phyloP scores from a whole-genome alignment of 2,329 filamentous ascomycete species.

The Decorospora gaudefroyi region DNA sequence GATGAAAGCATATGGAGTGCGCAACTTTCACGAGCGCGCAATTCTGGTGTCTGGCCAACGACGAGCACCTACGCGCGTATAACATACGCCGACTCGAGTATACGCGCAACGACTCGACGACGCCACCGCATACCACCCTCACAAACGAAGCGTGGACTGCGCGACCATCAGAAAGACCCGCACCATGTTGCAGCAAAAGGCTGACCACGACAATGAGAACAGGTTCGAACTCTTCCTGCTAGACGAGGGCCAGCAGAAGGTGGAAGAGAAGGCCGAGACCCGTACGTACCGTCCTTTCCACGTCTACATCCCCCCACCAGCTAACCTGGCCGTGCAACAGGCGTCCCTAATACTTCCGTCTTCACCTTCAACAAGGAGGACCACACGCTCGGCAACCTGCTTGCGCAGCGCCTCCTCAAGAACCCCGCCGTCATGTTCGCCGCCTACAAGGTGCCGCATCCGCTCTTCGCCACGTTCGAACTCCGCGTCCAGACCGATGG shows the following conservation, averaged over 20 bases:
- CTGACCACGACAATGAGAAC: constrained; percentile 27
- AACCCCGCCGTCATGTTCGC: constrained; percentile 85
- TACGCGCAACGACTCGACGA: neutral
- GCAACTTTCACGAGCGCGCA: neutral
- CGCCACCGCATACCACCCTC: neutral
- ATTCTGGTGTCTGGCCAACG: neutral
- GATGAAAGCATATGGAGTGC: constrained; percentile 1
- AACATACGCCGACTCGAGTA: constrained; percentile 1
- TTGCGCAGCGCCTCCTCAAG: constrained; percentile 82
- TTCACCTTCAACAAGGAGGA: constrained; percentile 97
- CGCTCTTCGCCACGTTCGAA: constrained; percentile 58
- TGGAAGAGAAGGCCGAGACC: constrained; percentile 84
- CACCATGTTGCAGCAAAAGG: constrained; percentile 11
- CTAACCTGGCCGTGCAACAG: constrained; percentile 52
- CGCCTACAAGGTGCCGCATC: constrained; percentile 74
- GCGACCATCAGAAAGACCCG: constrained; percentile 13
- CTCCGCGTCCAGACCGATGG: constrained; percentile 93
- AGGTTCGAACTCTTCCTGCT: constrained; percentile 96
- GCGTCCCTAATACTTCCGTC: constrained; percentile 91
- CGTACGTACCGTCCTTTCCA: constrained; percentile 63
- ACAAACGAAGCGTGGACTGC: constrained; percentile 8
- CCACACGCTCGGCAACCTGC: constrained; percentile 89
- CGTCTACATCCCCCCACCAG: neutral
- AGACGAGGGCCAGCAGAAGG: constrained; percentile 87
- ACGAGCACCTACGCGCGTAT: neutral